phyloP scores from a whole-genome alignment of 2,329 filamentous ascomycete genomes.

The Hypoxylon sp. region DNA sequence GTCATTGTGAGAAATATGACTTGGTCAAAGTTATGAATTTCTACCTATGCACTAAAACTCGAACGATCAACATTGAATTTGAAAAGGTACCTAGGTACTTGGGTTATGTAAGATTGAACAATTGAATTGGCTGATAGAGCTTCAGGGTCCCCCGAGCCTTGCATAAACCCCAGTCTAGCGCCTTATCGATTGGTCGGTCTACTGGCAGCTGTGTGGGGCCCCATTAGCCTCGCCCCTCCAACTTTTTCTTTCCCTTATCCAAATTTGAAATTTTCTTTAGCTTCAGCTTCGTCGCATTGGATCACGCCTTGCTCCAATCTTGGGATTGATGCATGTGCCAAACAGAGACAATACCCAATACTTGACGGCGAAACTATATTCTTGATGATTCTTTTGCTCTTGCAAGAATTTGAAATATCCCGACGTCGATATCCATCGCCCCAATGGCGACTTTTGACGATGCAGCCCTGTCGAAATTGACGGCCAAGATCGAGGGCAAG shows the following conservation, averaged over 20 bases:
- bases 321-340: not conserved
- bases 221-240: constrained; percentile 47
- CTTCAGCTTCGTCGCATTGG: constrained; percentile 28
- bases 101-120: constrained; percentile 2
- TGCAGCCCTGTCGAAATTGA: constrained; percentile 65
- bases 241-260: constrained; percentile 45
- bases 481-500: constrained; percentile 68
- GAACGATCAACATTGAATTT: not conserved
- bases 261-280: constrained; percentile 37
- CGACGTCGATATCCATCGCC: not conserved
- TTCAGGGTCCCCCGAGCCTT: constrained; percentile 17
- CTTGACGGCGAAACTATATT: not conserved
- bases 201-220: not conserved
- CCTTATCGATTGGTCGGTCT: constrained; percentile 24
- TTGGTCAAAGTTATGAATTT: not conserved
- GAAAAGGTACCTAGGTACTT: constrained; percentile 22
- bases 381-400: not conserved
- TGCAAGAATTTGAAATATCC: not conserved
- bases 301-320: constrained; percentile 3
- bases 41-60: constrained; percentile 3
- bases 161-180: constrained; percentile 7
- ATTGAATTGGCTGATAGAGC: constrained; percentile 2
- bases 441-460: constrained; percentile 62
- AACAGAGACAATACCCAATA: constrained; percentile 5
- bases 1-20: not conserved